Evolutionary conservation across 805 yeast species (phyloP).

Genomic region (Myxozyma nipponensis): DNA sequence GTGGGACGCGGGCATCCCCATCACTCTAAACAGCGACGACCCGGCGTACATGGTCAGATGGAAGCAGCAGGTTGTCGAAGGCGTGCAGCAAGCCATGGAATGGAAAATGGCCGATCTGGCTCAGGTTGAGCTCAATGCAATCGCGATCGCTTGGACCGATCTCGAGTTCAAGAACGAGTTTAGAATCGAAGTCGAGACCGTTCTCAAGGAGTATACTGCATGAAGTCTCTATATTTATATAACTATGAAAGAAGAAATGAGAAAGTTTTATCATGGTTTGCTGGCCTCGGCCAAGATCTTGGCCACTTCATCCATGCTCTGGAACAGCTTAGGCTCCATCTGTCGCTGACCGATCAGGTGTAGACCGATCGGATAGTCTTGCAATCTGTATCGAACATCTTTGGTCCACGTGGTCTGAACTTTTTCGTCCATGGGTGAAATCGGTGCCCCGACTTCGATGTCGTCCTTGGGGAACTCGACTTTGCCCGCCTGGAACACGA

Average conservation of each 20-base stretch:
- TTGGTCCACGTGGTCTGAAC: conserved; percentile 22
- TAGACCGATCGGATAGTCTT: conserved; percentile 24
- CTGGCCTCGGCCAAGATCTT: background rate
- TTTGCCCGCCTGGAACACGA: conserved; percentile 23
- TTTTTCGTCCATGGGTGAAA: conserved; percentile 17
- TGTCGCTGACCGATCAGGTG: conserved; percentile 28
- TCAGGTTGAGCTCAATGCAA: conserved; percentile 7
- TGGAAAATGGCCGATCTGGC: conserved; percentile 8
- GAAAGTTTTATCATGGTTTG: no score
- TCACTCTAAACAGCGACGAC: conserved; percentile 17
- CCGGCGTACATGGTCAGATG: conserved; percentile 18
- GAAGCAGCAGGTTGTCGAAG: conserved; percentile 5
- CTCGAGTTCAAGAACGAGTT: conserved; percentile 13
- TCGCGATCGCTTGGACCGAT: conserved; percentile 17
- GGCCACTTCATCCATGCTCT: conserved; percentile 18
- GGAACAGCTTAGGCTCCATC: conserved; percentile 29
- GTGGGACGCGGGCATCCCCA: conserved; percentile 5
- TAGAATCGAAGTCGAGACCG: conserved; percentile 1
- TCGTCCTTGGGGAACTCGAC: conserved; percentile 22
- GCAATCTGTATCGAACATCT: conserved; percentile 15
- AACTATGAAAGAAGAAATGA: no score
- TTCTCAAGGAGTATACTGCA: conserved; percentile 1
- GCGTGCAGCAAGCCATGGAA: conserved; percentile 3
- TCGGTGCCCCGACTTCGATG: conserved; percentile 22
- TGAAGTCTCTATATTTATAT: no score